Evolutionary conservation across 352 stramenopile genomes (phyloP).

Genomic region (Phytophthora aleatoria): DNA sequence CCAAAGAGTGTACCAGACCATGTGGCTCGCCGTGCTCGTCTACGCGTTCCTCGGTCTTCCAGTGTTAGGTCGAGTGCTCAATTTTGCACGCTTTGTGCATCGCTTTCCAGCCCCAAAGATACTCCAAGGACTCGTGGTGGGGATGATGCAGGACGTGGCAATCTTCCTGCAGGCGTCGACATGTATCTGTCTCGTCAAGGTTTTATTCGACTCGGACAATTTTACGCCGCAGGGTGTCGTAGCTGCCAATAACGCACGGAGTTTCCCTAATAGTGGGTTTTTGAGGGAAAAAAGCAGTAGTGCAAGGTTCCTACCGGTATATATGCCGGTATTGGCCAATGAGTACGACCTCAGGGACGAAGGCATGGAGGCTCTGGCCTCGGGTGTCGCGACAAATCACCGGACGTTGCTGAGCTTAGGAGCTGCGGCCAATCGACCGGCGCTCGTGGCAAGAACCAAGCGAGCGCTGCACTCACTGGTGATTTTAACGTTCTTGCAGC

Average conservation of each 20-base stretch:
- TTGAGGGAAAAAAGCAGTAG: conserved; percentile 35
- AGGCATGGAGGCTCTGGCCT: conserved; percentile 33
- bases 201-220: conserved; percentile 49
- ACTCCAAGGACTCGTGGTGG: conserved; percentile 49
- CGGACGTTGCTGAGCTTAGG: conserved; percentile 53
- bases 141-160: conserved; percentile 61
- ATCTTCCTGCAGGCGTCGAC: conserved; percentile 70
- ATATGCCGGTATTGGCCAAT: conserved; percentile 61
- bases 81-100: conserved; percentile 63
- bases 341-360: conserved; percentile 55
- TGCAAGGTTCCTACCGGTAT: conserved; percentile 52
- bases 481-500: conserved; percentile 49
- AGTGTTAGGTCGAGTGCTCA: conserved; percentile 63
- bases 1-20: conserved; percentile 57
- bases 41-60: conserved; percentile 72
- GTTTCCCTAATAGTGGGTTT: conserved; percentile 41
- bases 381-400: conserved; percentile 42
- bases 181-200: conserved; percentile 70
- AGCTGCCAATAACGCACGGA: conserved; percentile 21
- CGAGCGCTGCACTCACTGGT: conserved; percentile 29
- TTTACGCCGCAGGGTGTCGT: conserved; percentile 21
- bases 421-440: conserved; percentile 24
- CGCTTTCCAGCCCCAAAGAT: conserved; percentile 54
- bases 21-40: conserved; percentile 70
- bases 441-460: conserved; percentile 25